Base-by-base conservation (phyloP, 108 stramenopile genomes). In the Craspedostauros australis region DNA sequence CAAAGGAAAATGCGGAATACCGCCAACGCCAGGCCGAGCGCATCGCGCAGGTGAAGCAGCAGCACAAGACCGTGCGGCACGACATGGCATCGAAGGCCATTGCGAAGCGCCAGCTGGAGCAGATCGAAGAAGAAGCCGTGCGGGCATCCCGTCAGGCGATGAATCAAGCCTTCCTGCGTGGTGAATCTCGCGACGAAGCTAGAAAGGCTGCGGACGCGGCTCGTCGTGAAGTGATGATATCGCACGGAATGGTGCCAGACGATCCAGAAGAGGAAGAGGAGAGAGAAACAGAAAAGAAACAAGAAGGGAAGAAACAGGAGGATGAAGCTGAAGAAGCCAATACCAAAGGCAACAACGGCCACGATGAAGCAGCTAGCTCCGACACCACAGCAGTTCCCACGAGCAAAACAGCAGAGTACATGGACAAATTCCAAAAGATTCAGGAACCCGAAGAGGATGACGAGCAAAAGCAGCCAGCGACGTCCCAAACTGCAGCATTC, bases 81-180 rank as follows among this genome's bases (percentile, higher is more conserved):
- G 57, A 58, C n/a, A 39, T 55, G 38, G 79, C 79, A 2, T 64
- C 78, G 27, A 63, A 61, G 36, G 70, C 68, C 1, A 51, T 84
- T 11, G 54, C 45, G 7, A 47, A 73, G 27, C 53, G 83, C 21
- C 66, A 69, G 52, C 60, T 73, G 20, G 61, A 79, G 28, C 34
- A 56, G 14, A 51, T 77, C 0, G 49, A 73, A 43, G 73, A 77
- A 43, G 79, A 81, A 40, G 74, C 70, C 5, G 74, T 81, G 40
- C 46, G 50, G 16, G 67, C 68, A 2, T 47, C 64, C n/a, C 63
- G 83, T 36, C 50, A 37, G 15, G 83, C 83, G 14, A 76, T 84
- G 79, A 80, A 50, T 52, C 64, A 49, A 44, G 76, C 83, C 1
- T 79, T 84, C 41, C 62, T 73, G 48, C 50, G 64, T 38, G 77